Conservation (phyloP, 2,329 filamentous ascomycete species). For the Blastomyces emzantsi region DNA sequence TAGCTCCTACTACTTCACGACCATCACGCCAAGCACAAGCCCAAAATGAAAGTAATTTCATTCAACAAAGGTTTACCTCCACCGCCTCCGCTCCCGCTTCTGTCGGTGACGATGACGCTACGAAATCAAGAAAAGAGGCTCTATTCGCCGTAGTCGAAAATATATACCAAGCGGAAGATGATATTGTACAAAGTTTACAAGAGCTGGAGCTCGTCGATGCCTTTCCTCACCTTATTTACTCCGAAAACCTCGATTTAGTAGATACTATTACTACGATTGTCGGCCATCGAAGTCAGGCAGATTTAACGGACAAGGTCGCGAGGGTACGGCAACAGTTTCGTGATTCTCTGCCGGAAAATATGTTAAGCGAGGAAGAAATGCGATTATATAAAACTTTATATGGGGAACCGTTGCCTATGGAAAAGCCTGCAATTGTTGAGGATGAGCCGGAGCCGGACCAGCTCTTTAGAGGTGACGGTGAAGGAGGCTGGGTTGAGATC, state of each 20-base stretch:
- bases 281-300: constrained; percentile 26
- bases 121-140: constrained; percentile 24
- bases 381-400: constrained; percentile 71
- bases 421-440: constrained; percentile 24
- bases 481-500: constrained; percentile 32
- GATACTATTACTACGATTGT: constrained; percentile 25
- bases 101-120: constrained; percentile 4
- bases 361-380: constrained; percentile 62
- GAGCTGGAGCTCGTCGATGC: constrained; percentile 27
- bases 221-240: constrained; percentile 19
- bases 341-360: constrained; percentile 62
- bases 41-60: constrained; percentile 1
- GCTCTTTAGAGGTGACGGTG: constrained; percentile 31
- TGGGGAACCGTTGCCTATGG: constrained; percentile 53
- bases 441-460: constrained; percentile 25
- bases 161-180: constrained; percentile 30
- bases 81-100: constrained; percentile 7
- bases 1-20: not conserved
- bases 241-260: constrained; percentile 22
- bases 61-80: constrained; percentile 9
- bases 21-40: not conserved
- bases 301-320: constrained; percentile 45
- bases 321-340: constrained; percentile 66
- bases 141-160: constrained; percentile 31
- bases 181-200: constrained; percentile 28